phyloP scores from a whole-genome alignment of 2,329 filamentous ascomycete species.

The Fusarium aywerte region DNA sequence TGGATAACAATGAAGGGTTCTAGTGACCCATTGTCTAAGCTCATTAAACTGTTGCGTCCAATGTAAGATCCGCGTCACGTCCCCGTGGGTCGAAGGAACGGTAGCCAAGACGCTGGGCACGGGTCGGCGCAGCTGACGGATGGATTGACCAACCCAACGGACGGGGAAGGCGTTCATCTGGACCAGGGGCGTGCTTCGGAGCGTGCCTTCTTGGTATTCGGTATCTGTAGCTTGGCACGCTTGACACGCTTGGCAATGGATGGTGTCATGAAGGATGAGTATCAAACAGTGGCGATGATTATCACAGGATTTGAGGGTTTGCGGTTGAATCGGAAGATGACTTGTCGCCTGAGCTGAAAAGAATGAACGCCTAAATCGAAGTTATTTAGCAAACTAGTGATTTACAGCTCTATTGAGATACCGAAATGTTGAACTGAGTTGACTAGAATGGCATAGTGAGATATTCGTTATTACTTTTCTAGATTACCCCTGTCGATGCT shows the following conservation, averaged over 20 bases:
- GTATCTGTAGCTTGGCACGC: conserved; percentile 26
- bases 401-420: not conserved
- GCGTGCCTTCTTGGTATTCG: conserved; percentile 16
- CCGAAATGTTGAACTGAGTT: conserved; percentile 8
- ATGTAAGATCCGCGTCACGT: conserved; percentile 10
- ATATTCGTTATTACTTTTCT: not conserved
- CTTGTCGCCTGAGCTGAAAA: not conserved
- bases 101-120: conserved; percentile 4
- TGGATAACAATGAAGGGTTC: conserved; percentile 10
- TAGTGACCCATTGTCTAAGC: not conserved
- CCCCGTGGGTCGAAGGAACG: conserved; percentile 36
- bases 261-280: conserved; percentile 6
- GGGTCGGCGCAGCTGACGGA: not conserved
- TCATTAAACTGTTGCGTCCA: conserved; percentile 14
- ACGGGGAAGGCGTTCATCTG: conserved; percentile 9
- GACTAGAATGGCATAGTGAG: conserved; percentile 8
- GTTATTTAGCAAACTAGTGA: not conserved
- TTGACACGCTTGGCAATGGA: conserved; percentile 15
- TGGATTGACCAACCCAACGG: conserved; percentile 8
- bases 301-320: not conserved
- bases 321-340: not conserved
- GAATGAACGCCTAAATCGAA: not conserved
- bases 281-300: conserved; percentile 14
- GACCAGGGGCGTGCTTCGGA: conserved; percentile 14
- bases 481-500: not conserved